Evolutionary conservation across 352 stramenopile species (phyloP).

Genomic region (Phytopythium boreale): DNA sequence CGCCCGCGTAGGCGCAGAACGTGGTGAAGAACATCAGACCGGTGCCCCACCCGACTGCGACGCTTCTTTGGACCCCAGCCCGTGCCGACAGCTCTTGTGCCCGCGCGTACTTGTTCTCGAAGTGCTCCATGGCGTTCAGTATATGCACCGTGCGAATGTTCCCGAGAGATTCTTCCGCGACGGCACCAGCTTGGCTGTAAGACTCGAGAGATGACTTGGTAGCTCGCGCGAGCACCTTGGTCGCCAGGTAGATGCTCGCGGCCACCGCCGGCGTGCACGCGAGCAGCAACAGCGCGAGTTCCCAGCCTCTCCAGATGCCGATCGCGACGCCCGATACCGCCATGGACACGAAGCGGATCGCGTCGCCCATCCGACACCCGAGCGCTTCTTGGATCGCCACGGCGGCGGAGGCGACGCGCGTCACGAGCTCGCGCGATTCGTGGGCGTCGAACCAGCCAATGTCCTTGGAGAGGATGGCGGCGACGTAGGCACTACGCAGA

Average conservation of each 20-base stretch:
- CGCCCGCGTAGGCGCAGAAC: constrained; percentile 29
- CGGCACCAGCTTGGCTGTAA: constrained; percentile 44
- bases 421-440: constrained; percentile 29
- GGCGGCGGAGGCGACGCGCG: constrained; percentile 29
- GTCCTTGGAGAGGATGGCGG: constrained; percentile 38
- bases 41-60: constrained; percentile 29
- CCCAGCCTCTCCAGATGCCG: constrained; percentile 34
- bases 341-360: constrained; percentile 27
- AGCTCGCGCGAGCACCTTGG: constrained; percentile 13
- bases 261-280: constrained; percentile 32
- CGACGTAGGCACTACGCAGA: constrained; percentile 34
- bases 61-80: constrained; percentile 26
- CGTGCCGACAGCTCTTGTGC: constrained; percentile 35
- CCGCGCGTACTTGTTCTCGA: constrained; percentile 18
- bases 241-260: constrained; percentile 12
- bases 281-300: constrained; percentile 41
- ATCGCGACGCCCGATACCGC: constrained; percentile 37
- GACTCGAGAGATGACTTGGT: constrained; percentile 27
- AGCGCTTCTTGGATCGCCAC: constrained; percentile 50
- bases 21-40: constrained; percentile 27
- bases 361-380: constrained; percentile 36
- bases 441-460: constrained; percentile 45
- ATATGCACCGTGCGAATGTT: constrained; percentile 41
- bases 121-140: constrained; percentile 38
- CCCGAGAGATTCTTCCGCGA: constrained; percentile 39